A percentile compares a stretch with the other conserved stretches of the same genome.
phyloP scores from a whole-genome alignment of 495 filamentous ascomycete genomes.

The Daldinia childiae region DNA sequence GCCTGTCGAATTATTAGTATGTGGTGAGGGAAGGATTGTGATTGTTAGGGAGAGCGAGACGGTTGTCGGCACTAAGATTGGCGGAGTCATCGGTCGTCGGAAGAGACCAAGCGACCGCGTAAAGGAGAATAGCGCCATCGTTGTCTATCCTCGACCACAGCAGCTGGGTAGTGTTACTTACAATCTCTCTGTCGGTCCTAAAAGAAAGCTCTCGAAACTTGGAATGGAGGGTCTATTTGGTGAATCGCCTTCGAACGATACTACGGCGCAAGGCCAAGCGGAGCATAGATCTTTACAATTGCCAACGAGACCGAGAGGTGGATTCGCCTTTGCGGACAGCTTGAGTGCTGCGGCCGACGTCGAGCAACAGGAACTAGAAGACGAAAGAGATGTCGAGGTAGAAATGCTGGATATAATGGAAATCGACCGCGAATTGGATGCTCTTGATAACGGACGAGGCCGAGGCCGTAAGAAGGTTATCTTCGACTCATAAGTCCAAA shows the following conservation, averaged over 20 bases:
- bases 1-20: constrained; percentile 67
- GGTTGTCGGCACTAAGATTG: constrained; percentile 47
- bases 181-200: constrained; percentile 54
- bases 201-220: constrained; percentile 32
- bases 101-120: constrained; percentile 38
- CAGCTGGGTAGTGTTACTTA: constrained; percentile 55
- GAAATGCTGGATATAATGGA: constrained; percentile 65
- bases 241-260: constrained; percentile 35
- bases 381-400: constrained; percentile 59
- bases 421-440: constrained; percentile 63
- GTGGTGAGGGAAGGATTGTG: constrained; percentile 70
- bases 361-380: constrained; percentile 56
- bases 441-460: constrained; percentile 55
- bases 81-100: constrained; percentile 48
- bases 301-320: constrained; percentile 36
- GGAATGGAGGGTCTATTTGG: constrained; percentile 33
- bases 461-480: constrained; percentile 59
- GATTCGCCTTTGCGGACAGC: constrained; percentile 57
- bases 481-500: constrained; percentile 48
- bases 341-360: constrained; percentile 54
- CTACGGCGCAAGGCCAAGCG: constrained; percentile 9
- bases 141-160: constrained; percentile 53
- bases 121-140: constrained; percentile 52
- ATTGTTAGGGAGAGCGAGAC: constrained; percentile 62
- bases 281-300: constrained; percentile 21